Evolutionary conservation across 2,329 filamentous ascomycete genomes (phyloP).

Genomic region (Coleophoma cylindrospora): DNA sequence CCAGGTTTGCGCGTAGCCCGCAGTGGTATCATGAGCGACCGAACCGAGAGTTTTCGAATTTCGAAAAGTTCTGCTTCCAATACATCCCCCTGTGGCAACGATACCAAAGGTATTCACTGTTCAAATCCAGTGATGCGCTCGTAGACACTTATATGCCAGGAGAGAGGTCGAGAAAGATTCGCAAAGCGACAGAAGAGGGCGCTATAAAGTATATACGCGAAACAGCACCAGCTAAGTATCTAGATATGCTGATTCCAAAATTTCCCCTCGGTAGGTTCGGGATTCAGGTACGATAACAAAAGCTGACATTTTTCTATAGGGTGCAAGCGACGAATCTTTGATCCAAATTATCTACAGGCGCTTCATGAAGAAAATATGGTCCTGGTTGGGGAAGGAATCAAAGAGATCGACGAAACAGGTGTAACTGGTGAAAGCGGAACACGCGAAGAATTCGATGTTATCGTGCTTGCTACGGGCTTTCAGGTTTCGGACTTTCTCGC

Average conservation of each 20-base stretch:
- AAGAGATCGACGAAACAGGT: constrained; percentile 5
- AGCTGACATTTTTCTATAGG: constrained; percentile 4
- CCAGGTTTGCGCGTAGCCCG: constrained; percentile 9
- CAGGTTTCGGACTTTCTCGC: constrained; percentile 28
- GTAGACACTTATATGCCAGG: constrained; percentile 18
- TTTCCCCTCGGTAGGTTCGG: constrained; percentile 2
- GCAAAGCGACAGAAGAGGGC: constrained; percentile 7
- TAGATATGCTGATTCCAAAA: constrained; percentile 3
- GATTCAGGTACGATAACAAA: background rate
- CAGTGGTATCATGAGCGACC: constrained; percentile 30
- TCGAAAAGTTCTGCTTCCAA: constrained; percentile 25
- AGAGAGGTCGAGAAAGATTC: constrained; percentile 8
- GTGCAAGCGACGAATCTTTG: constrained; percentile 27
- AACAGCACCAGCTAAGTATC: constrained; percentile 11
- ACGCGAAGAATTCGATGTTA: constrained; percentile 8
- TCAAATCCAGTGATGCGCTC: constrained; percentile 12
- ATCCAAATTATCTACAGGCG: constrained; percentile 22
- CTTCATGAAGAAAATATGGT: constrained; percentile 3
- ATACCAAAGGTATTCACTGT: constrained; percentile 14
- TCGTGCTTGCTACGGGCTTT: constrained; percentile 19
- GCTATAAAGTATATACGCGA: constrained; percentile 14
- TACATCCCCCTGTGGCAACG: constrained; percentile 18
- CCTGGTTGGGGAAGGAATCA: constrained; percentile 6
- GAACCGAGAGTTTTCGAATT: constrained; percentile 22
- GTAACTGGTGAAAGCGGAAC: constrained; percentile 3